Evolutionary conservation across 345 rosid genomes (phyloP).

Genomic region (Populus euphratica): DNA sequence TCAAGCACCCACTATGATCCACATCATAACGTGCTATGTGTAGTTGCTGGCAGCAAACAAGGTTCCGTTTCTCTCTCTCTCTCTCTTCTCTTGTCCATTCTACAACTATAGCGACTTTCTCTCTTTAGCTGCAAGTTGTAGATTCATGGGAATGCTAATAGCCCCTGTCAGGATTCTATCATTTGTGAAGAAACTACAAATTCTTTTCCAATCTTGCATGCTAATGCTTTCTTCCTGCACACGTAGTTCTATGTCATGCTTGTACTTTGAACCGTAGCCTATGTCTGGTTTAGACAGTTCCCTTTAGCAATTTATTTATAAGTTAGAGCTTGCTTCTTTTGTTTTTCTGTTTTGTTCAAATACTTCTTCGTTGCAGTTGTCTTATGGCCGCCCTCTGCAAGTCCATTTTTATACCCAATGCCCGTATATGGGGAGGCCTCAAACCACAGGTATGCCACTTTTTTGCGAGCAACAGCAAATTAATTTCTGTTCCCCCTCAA

Average conservation of each 20-base stretch:
- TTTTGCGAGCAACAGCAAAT: constrained; percentile 2
- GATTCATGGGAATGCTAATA: not conserved
- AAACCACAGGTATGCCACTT: constrained; percentile 69
- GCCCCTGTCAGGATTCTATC: not conserved
- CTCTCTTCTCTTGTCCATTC: not conserved
- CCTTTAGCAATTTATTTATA: not conserved
- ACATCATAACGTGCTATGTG: constrained; percentile 77
- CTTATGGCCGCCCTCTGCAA: constrained; percentile 88
- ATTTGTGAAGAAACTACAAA: not conserved
- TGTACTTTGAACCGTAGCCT: not conserved
- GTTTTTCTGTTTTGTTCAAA: not conserved
- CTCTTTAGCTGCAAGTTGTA: not conserved
- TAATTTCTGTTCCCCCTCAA: not conserved
- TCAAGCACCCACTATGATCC: constrained; percentile 91
- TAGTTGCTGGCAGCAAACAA: constrained; percentile 74
- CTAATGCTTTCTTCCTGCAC: not conserved
- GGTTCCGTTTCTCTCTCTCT: constrained; percentile 37
- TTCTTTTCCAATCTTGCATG: not conserved
- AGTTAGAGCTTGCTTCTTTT: not conserved
- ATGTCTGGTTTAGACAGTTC: not conserved
- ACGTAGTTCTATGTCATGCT: not conserved
- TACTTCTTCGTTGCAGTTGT: constrained; percentile 47
- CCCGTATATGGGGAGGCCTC: constrained; percentile 91
- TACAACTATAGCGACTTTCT: not conserved
- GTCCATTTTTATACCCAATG: constrained; percentile 78